Evolutionary conservation across 1,284 basidiomycete genomes (phyloP).

Genomic region (Singerocomus inundabilis): DNA sequence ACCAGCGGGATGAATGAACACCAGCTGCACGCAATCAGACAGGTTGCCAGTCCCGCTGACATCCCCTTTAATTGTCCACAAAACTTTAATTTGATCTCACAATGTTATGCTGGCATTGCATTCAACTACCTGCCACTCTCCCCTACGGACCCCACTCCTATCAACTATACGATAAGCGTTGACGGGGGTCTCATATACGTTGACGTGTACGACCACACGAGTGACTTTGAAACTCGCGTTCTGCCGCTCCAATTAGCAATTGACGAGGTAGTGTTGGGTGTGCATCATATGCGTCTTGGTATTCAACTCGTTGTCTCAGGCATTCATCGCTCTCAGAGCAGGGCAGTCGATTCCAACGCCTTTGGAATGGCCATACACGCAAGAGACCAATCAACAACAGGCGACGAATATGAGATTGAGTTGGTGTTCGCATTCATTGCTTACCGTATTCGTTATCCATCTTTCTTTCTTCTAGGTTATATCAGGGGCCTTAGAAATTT

Average conservation of each 20-base stretch:
- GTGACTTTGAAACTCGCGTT: constrained; percentile 68
- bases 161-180: constrained; percentile 71
- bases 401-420: constrained; percentile 53
- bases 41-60: constrained; percentile 46
- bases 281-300: background rate
- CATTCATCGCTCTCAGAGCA: constrained; percentile 65
- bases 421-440: constrained; percentile 32
- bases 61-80: constrained; percentile 64
- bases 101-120: constrained; percentile 70
- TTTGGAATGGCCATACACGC: constrained; percentile 69
- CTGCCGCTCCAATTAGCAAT: constrained; percentile 78
- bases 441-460: constrained; percentile 4
- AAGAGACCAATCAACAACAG: constrained; percentile 64
- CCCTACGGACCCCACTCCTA: constrained; percentile 34
- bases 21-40: constrained; percentile 46
- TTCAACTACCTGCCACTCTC: constrained; percentile 59
- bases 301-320: constrained; percentile 36
- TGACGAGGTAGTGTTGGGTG: constrained; percentile 52
- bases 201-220: constrained; percentile 61
- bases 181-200: constrained; percentile 66
- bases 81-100: constrained; percentile 68
- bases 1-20: constrained; percentile 46
- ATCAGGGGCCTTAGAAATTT: constrained; percentile 58
- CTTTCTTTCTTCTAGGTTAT: constrained; percentile 43
- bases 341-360: constrained; percentile 52